A percentile compares a stretch with the other conserved stretches of the same genome.
Evolutionary conservation across 805 yeast species (phyloP).

Genomic region (Candida tammaniensis): DNA sequence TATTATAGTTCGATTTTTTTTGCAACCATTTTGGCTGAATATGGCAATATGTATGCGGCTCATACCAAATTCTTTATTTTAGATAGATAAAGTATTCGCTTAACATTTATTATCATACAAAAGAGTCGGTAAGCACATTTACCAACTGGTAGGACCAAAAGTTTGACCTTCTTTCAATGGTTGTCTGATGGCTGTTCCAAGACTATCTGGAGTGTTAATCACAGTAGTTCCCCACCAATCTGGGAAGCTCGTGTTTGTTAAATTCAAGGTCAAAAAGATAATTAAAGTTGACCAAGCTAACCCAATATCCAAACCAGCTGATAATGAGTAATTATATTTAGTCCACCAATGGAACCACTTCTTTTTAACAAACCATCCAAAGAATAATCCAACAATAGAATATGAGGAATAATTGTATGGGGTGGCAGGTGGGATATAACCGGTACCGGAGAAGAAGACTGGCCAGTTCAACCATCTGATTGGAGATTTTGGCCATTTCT

Average conservation of each 20-base stretch:
- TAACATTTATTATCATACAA: no score
- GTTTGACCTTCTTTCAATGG: constrained; percentile 37
- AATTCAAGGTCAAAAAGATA: constrained; percentile 31
- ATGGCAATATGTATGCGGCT: no score
- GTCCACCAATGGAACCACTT: constrained; percentile 37
- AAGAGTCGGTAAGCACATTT: no score
- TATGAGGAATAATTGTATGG: constrained; percentile 63
- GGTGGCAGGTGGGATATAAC: constrained; percentile 71
- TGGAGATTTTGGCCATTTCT: constrained; percentile 37
- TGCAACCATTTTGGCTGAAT: no score
- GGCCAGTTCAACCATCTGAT: constrained; percentile 16
- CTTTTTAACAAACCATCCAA: constrained; percentile 38
- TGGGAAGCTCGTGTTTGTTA: constrained; percentile 16
- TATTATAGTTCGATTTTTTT: no score
- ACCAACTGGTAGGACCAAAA: constrained; percentile 51
- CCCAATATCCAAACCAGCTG: constrained; percentile 46
- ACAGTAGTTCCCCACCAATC: constrained; percentile 70
- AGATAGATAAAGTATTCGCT: no score
- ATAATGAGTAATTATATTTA: constrained; percentile 44
- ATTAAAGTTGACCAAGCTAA: constrained; percentile 39
- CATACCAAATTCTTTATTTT: no score
- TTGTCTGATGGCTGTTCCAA: constrained; percentile 20
- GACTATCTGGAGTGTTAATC: constrained; percentile 36
- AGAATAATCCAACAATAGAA: constrained; percentile 33
- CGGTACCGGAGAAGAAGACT: constrained; percentile 46